Base-by-base conservation (phyloP, 1,139 yeast genomes). In the Diutina mesorugosa region DNA sequence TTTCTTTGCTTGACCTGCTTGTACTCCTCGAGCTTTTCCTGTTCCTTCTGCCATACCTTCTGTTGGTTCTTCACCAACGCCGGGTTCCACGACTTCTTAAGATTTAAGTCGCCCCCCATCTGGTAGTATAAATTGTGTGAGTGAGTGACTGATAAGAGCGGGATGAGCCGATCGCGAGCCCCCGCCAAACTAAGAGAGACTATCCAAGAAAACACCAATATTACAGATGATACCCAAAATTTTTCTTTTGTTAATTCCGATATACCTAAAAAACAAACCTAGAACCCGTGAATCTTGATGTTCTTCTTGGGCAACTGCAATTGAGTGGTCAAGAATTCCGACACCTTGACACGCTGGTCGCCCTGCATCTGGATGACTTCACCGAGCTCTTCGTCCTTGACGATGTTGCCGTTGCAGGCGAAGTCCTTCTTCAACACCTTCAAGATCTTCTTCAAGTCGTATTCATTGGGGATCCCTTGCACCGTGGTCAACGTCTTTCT, bases 351-450 rank as follows among this genome's bases (percentile, higher is more conserved):
- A 79, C 99, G 89, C 79, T 93, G 99, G 72, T 93, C 99, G 72
- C 99, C 99, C 78, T 93, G 99, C 73, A 93, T 80, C 79, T 93
- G 99, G 67, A 93, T 90, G 69, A 93, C 95, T 68, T 91, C 97
- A 61, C 99, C 99, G 75, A 90, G 80, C 69, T 93, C 98, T 58
- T 85, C 90, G 76, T 93, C 98, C 74, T 90, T 90, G 73, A 90
- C 97, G 69, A 93, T 90, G 76, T 91, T 93, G 73, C 99, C 99
- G 76, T 93, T 93, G 78, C 98, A 93, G 65, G 98, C 99, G 72
- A 93, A 93, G 72, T 93, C 98, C 76, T 93, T 93, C 83, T 93
- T 93, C 70, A 93, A 80, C 60, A 90, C 96, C 74, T 90, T 90
- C 68, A 93, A 80, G 68, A 93, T 90, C 69, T 93, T 89, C 79